phyloP scores from a whole-genome alignment of 805 yeast genomes.

The Vanderwaltozyma verrucispora region DNA sequence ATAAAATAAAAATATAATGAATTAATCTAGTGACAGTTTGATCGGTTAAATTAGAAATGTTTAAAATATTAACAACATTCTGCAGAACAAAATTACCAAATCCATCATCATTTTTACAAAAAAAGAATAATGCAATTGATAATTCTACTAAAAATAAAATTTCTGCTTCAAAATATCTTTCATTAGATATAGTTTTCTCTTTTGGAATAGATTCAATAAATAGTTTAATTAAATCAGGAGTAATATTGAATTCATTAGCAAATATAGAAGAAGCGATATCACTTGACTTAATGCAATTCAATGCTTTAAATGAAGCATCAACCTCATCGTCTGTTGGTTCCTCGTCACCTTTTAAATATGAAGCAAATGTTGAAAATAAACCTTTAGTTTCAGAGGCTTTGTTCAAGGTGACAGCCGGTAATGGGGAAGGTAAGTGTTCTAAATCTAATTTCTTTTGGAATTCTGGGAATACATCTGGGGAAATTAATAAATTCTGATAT shows the following conservation, averaged over 20 bases:
- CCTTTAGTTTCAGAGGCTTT: slow-evolving; percentile 61
- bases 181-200: slow-evolving; percentile 19
- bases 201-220: slow-evolving; percentile 30
- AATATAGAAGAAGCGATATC: slow-evolving; percentile 45
- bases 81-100: slow-evolving; percentile 13
- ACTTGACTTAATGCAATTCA: slow-evolving; percentile 72
- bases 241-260: slow-evolving; percentile 30
- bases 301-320: slow-evolving; percentile 68
- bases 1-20: slow-evolving; percentile 29
- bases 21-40: slow-evolving; percentile 17
- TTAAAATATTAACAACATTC: slow-evolving; percentile 6
- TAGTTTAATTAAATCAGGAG: slow-evolving; percentile 22
- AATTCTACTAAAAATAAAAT: slow-evolving; percentile 38
- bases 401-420: slow-evolving; percentile 54
- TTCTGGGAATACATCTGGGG: slow-evolving; percentile 50
- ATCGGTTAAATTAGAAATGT: slow-evolving; percentile 7
- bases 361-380: slow-evolving; percentile 75
- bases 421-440: slow-evolving; percentile 44
- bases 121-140: slow-evolving; percentile 19
- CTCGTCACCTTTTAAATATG: slow-evolving; percentile 84
- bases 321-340: slow-evolving; percentile 94
- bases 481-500: slow-evolving; percentile 59
- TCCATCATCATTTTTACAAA: slow-evolving; percentile 23
- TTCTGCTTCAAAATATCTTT: slow-evolving; percentile 35
- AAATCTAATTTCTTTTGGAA: slow-evolving; percentile 49